These are phyloP conservation scores for Cardamine resedifolia DNA, from an alignment of 345 rosid species.

Conservation along the genomic window DNA sequence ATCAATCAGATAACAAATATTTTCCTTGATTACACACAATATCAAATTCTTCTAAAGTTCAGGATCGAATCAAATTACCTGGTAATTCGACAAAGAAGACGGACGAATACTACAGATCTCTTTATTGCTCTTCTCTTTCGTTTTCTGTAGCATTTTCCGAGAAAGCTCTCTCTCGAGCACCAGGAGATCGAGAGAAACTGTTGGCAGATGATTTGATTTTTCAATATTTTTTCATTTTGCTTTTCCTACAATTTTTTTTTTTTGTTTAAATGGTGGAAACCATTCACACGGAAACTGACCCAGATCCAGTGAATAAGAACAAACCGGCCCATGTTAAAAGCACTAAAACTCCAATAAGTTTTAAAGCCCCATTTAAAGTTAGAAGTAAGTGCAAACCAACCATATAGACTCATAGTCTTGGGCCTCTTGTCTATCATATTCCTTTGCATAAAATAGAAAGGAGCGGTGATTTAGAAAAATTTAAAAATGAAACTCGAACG, in stretches of 20 bases:
- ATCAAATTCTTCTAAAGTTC: conserved; percentile 5
- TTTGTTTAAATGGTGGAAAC: neutral
- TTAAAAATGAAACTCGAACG: neutral
- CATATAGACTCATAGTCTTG: neutral
- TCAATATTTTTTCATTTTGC: conserved; percentile 11
- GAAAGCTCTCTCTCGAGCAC: conserved; percentile 23
- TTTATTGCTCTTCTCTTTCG: conserved; percentile 9
- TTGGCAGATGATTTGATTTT: conserved; percentile 29
- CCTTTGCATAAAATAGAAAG: neutral
- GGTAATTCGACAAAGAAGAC: conserved; percentile 14
- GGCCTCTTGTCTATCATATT: neutral
- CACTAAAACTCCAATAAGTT: neutral
- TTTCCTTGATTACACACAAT: neutral
- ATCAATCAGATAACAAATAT: neutral
- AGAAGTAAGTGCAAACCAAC: neutral
- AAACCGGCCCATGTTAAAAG: neutral
- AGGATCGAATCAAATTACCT: conserved; percentile 37
- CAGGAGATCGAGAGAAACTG: conserved; percentile 31
- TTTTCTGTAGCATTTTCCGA: conserved; percentile 10
- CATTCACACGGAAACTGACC: neutral
- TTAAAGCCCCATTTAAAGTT: neutral
- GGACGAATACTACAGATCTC: conserved; percentile 28
- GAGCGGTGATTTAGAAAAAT: neutral
- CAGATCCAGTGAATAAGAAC: neutral
- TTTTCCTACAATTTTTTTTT: neutral